Evolutionary conservation across 2,329 filamentous ascomycete species (phyloP).

Genomic region (Leptographium wingfieldii): DNA sequence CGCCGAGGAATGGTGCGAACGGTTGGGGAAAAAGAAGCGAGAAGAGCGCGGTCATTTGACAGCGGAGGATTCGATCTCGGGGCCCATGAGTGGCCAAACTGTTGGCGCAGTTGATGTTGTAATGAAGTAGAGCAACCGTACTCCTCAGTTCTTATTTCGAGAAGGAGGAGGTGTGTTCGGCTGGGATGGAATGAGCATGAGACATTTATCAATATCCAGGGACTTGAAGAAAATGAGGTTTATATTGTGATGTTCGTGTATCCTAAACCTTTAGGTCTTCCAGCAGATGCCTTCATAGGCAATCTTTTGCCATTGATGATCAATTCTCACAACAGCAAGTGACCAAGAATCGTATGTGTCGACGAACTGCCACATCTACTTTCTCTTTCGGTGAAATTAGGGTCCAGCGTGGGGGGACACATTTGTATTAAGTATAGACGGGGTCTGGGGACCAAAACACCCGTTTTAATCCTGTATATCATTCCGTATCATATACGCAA

Average conservation of each 20-base stretch:
- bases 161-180: no score
- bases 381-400: no score
- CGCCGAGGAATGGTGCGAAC: constrained; percentile 83
- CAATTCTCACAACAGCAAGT: no score
- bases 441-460: neutral
- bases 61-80: neutral
- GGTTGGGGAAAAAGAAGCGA: constrained; percentile 44
- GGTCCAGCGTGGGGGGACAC: no score
- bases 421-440: no score
- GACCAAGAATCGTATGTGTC: no score
- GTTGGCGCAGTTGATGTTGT: neutral
- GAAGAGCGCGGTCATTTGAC: constrained; percentile 12
- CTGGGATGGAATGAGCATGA: neutral
- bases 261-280: no score
- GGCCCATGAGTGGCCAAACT: neutral
- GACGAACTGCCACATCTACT: no score
- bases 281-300: no score
- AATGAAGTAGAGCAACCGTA: neutral
- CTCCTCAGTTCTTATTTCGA: neutral
- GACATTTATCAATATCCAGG: neutral
- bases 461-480: no score
- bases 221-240: neutral
- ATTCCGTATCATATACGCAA: neutral
- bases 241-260: neutral
- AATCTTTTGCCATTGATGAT: no score